Evolutionary conservation across 106 monocot species (phyloP).

Genomic region (Dactylorhiza incarnata): DNA sequence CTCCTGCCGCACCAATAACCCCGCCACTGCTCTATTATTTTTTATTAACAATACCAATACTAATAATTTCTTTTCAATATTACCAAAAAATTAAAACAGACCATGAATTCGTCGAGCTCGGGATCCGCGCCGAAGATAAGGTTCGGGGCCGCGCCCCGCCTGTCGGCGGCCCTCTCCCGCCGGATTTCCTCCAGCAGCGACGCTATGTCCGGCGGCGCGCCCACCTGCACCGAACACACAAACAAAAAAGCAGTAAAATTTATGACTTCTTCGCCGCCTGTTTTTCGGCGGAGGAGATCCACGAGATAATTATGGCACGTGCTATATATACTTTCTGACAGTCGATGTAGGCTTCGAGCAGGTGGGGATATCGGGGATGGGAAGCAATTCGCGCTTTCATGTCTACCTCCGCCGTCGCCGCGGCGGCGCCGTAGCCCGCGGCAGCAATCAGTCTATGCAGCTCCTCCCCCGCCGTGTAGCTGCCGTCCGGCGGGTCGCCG

Average conservation of each 20-base stretch:
- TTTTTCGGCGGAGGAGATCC: neutral
- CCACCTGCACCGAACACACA: no score
- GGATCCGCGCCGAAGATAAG: conserved; percentile 28
- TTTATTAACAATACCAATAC: no score
- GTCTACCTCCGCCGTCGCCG: neutral
- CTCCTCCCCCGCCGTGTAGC: conserved; percentile 10
- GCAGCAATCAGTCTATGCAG: conserved; percentile 18
- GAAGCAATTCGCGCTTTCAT: conserved; percentile 54
- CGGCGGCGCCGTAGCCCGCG: neutral
- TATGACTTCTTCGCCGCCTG: no score
- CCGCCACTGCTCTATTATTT: no score
- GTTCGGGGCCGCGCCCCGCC: neutral
- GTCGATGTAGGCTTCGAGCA: conserved; percentile 54
- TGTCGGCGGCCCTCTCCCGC: conserved; percentile 16
- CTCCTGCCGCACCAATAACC: no score
- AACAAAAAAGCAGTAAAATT: neutral
- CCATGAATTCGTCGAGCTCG: conserved; percentile 58
- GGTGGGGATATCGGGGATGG: conserved; percentile 47
- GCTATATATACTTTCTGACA: conserved; percentile 41
- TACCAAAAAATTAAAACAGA: neutral
- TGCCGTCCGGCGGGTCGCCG: neutral
- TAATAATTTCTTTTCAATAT: neutral
- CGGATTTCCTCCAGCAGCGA: conserved; percentile 39
- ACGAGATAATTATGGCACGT: neutral
- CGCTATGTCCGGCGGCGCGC: conserved; percentile 46